Evolutionary conservation across 1,139 yeast species (phyloP).

Genomic region (Maudiozyma humilis): DNA sequence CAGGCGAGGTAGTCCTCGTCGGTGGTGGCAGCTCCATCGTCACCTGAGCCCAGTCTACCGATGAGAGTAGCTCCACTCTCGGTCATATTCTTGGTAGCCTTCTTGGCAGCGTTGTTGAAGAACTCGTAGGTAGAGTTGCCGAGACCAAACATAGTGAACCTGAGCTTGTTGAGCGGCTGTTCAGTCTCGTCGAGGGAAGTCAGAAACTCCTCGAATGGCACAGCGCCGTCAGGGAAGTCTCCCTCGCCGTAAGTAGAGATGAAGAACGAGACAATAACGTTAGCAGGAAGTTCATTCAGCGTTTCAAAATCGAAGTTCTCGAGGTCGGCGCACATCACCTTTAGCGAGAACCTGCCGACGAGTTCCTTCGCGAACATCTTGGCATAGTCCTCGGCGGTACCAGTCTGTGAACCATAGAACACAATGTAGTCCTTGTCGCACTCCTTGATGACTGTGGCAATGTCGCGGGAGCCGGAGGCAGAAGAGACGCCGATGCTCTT

Average conservation of each 20-base stretch:
- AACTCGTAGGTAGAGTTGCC: conserved; percentile 93
- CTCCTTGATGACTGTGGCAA: conserved; percentile 52
- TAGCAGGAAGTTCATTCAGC: conserved; percentile 48
- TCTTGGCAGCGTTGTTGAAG: conserved; percentile 76
- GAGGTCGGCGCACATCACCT: conserved; percentile 79
- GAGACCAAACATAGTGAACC: conserved; percentile 73
- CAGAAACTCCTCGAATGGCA: conserved; percentile 57
- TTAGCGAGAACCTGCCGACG: conserved; percentile 59
- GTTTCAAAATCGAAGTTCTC: conserved; percentile 82
- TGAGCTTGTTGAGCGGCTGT: conserved; percentile 43
- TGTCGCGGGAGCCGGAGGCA: conserved; percentile 42
- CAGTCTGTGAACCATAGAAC: conserved; percentile 95
- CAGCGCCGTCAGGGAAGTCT: conserved; percentile 92
- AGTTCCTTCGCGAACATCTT: conserved; percentile 84
- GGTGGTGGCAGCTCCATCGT: conserved; percentile 88
- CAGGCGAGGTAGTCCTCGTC: conserved; percentile 92
- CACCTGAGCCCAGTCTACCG: conserved; percentile 81
- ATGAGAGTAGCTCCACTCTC: conserved; percentile 62
- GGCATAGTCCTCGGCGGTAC: conserved; percentile 98
- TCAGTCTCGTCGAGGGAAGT: conserved; percentile 46
- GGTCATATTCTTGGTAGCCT: conserved; percentile 38
- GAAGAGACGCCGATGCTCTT: conserved; percentile 4
- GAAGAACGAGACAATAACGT: conserved; percentile 53
- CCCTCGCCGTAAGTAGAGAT: conserved; percentile 97
- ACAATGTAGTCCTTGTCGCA: conserved; percentile 70